These are phyloP conservation scores for Mikania micrantha DNA, from an alignment of 129 eudicot species.

Conservation along the genomic window DNA sequence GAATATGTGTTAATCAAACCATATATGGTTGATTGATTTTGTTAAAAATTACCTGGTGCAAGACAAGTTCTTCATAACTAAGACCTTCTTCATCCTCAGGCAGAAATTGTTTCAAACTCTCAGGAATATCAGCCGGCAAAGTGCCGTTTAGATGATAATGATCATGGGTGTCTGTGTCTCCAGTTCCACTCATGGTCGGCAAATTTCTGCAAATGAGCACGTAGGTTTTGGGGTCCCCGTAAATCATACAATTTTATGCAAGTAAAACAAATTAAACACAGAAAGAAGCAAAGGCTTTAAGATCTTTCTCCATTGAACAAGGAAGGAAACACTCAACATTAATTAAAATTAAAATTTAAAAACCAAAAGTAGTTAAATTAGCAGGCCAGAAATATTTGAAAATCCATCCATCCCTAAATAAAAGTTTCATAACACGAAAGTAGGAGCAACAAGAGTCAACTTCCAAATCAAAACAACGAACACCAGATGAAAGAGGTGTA, in stretches of 20 bases:
- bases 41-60: slow-evolving; percentile 49
- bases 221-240: no score
- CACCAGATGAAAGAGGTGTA: neutral
- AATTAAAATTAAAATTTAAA: no score
- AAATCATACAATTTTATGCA: no score
- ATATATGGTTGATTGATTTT: neutral
- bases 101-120: slow-evolving; percentile 38
- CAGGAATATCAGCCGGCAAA: slow-evolving; percentile 53
- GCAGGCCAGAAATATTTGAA: no score
- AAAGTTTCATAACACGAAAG: neutral
- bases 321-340: no score
- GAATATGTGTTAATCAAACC: neutral
- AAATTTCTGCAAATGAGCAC: no score
- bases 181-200: slow-evolving; percentile 27
- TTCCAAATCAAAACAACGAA: neutral
- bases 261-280: no score
- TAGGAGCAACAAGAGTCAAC: no score
- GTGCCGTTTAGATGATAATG: slow-evolving; percentile 27
- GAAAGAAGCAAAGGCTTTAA: no score
- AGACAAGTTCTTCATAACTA: slow-evolving; percentile 58
- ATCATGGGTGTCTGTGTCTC: slow-evolving; percentile 33
- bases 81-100: slow-evolving; percentile 54
- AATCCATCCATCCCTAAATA: no score
- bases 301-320: no score
- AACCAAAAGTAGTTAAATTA: no score